These are phyloP conservation scores for Annulohypoxylon truncatum DNA, from an alignment of 2,329 filamentous ascomycete species.

Conservation along the genomic window DNA sequence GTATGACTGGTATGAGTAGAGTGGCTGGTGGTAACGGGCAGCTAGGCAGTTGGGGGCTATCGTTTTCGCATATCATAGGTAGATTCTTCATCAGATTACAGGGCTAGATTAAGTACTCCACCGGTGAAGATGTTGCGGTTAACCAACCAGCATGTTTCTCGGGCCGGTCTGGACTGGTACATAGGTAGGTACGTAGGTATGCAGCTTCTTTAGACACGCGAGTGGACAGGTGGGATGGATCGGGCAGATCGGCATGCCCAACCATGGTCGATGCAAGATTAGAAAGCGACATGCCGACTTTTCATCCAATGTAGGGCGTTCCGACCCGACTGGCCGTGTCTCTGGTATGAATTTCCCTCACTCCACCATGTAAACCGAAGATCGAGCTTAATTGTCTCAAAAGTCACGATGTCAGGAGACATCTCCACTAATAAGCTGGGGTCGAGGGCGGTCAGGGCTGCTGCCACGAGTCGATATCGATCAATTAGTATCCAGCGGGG, in stretches of 20 bases:
- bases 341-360: neutral
- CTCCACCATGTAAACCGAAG: neutral
- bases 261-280: neutral
- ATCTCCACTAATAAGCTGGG: slow-evolving; percentile 2
- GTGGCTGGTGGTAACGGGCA: neutral
- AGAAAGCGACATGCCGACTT: slow-evolving; percentile 9
- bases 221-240: too few species aligned
- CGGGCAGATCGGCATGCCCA: neutral
- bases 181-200: neutral
- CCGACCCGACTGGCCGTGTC: neutral
- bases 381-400: slow-evolving; percentile 11
- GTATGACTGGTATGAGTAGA: neutral
- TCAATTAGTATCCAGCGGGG: neutral
- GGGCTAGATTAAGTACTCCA: neutral
- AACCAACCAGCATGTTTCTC: neutral
- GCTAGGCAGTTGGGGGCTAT: neutral
- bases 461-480: neutral
- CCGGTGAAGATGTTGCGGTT: neutral
- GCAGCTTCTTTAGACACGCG: neutral
- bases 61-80: neutral
- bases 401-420: neutral
- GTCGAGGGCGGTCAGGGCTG: neutral
- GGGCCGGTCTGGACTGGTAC: neutral
- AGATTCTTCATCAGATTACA: neutral
- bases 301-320: neutral